Percentiles rank a stretch among this genome's conserved stretches.
Evolutionary conservation across 176 grass and related monocot species (phyloP).

Genomic region (Secale cereale): DNA sequence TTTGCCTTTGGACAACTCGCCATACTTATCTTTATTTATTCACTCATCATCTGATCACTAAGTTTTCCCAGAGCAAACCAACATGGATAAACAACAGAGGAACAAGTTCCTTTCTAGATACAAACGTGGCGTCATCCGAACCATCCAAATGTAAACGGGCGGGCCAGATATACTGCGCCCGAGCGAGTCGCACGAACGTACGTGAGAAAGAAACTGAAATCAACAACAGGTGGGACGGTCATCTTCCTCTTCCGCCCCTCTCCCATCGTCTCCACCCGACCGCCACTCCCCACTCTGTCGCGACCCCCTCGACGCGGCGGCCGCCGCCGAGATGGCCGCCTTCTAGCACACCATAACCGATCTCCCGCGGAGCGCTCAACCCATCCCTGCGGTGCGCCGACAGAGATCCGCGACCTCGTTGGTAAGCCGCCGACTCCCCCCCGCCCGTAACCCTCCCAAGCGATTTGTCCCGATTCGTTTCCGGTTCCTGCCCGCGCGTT

Average conservation of each 20-base stretch:
- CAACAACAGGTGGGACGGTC: not conserved
- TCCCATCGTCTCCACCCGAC: not conserved
- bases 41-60: not conserved
- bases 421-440: not conserved
- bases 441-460: not conserved
- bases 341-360: not conserved
- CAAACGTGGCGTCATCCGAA: not conserved
- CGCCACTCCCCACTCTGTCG: not conserved
- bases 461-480: slow-evolving; percentile 4
- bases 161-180: slow-evolving; percentile 7
- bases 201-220: not conserved
- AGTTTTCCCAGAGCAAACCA: not conserved
- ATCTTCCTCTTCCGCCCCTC: not conserved
- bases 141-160: not conserved
- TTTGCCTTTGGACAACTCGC: not conserved
- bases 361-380: not conserved
- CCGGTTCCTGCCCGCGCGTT: not conserved
- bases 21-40: not conserved
- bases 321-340: not conserved
- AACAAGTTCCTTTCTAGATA: not conserved
- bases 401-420: slow-evolving; percentile 1
- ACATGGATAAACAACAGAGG: not conserved
- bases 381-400: not conserved
- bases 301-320: not conserved
- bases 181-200: not conserved